Base-by-base conservation (phyloP, 768 basidiomycete species). In the Boletus tomentosulus region DNA sequence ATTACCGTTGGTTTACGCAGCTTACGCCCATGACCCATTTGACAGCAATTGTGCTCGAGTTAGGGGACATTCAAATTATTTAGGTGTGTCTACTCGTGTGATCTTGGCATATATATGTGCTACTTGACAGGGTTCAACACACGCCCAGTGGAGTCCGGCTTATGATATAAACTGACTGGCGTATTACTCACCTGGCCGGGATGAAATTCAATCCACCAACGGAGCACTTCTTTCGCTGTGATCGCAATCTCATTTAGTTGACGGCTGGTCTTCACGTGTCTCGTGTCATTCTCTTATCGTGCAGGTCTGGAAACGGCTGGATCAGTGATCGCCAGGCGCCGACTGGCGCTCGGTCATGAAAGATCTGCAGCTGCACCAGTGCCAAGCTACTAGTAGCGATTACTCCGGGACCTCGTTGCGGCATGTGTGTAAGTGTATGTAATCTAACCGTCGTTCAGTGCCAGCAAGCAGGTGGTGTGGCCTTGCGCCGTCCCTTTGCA, bases 301-400 rank as follows among this genome's bases (percentile, higher is more conserved):
- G 54, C 61, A 66, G 67, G 68, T 68, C 50, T 71, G 65, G 67
- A 71, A 66, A 61, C 63, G 71, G 57, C 66, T 73, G 57, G 67
- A 71, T 60, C 62, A 69, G 50, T 55, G 59, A 57, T 63, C 62
- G 8, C 67, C 71, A 51, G 54, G 63, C 28, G 64, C 63, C 13
- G 62, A 68, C 57, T 68, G 67, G 61, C 66, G 66, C 55, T 62
- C 69, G 49, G 71, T 74, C 60, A 71, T 74, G 69, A 65, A 67
- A 59, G 68, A 70, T 61, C 57, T 65, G 53, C 54, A 64, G 52
- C 35, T 66, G 49, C 60, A 66, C 33, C 64, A 59, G 53, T 64
- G 43, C 54, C 65, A 46, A 58, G 51, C 55, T 57, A 22, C 46
- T 16, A 48, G 37, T 33, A 50, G 19, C 19, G 19, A 19, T 38